These are phyloP conservation scores for Lomentospora prolificans DNA, from an alignment of 2,329 filamentous ascomycete genomes.

Conservation along the genomic window DNA sequence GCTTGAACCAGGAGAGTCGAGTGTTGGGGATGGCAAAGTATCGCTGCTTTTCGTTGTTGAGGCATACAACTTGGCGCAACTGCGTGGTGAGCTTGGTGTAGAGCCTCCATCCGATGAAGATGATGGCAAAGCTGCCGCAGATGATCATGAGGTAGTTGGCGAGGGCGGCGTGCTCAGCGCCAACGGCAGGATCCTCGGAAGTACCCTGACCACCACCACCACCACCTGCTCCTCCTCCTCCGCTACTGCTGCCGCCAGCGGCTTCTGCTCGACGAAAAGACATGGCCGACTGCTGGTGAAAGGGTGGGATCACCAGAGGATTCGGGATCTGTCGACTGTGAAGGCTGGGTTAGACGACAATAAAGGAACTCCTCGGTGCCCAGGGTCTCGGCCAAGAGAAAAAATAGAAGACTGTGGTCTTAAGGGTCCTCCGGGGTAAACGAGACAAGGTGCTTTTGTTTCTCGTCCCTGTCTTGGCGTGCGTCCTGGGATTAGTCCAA, in stretches of 20 bases:
- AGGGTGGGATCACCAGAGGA: background rate
- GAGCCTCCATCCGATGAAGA: constrained; percentile 59
- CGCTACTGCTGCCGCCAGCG: background rate
- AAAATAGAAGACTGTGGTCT: background rate
- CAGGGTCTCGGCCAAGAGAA: background rate
- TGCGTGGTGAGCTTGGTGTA: constrained; percentile 53
- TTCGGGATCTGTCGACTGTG: too few species aligned
- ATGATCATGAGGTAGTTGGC: constrained; percentile 52
- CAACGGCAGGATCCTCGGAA: background rate
- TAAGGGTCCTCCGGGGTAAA: background rate
- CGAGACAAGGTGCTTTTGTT: background rate
- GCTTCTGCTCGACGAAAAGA: background rate
- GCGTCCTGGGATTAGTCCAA: background rate
- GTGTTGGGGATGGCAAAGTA: constrained; percentile 47
- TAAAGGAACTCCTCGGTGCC: too few species aligned
- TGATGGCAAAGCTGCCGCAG: constrained; percentile 52
- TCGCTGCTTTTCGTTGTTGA: constrained; percentile 69
- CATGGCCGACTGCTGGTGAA: background rate
- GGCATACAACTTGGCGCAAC: constrained; percentile 61
- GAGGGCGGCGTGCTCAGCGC: constrained; percentile 35
- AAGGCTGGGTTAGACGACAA: too few species aligned
- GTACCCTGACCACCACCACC: background rate
- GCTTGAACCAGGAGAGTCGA: constrained; percentile 12
- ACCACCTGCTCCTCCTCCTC: background rate
- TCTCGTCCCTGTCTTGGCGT: background rate